phyloP scores from a whole-genome alignment of 768 basidiomycete species.

The Piloderma croceum region DNA sequence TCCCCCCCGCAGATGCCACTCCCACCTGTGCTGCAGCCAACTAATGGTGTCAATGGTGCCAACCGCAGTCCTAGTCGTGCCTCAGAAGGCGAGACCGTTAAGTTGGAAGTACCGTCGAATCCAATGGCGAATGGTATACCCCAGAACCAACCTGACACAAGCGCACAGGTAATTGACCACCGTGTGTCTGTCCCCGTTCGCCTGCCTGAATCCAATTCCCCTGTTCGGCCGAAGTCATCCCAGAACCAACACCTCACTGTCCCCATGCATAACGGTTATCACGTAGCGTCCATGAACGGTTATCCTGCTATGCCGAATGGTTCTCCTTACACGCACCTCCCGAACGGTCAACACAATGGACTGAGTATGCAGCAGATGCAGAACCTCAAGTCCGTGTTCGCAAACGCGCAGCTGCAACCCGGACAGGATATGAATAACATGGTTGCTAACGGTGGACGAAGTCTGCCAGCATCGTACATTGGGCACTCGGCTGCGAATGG shows the following conservation, averaged over 20 bases:
- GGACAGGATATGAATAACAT: slow-evolving; percentile 37
- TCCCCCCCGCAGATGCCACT: slow-evolving; percentile 18
- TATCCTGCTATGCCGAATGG: slow-evolving; percentile 29
- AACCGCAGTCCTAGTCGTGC: slow-evolving; percentile 38
- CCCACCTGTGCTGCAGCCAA: slow-evolving; percentile 7
- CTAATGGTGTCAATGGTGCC: slow-evolving; percentile 31
- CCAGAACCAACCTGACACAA: neutral
- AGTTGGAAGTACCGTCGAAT: slow-evolving; percentile 3
- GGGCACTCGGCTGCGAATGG: slow-evolving; percentile 25
- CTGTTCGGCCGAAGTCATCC: slow-evolving; percentile 45
- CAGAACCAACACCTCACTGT: slow-evolving; percentile 35
- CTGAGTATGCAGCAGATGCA: slow-evolving; percentile 57
- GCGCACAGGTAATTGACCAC: no score
- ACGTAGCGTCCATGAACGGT: slow-evolving; percentile 39
- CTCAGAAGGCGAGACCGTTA: slow-evolving; percentile 40
- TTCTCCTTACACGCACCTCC: slow-evolving; percentile 27
- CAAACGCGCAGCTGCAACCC: slow-evolving; percentile 34
- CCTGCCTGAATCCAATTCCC: slow-evolving; percentile 9
- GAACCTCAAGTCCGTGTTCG: slow-evolving; percentile 51
- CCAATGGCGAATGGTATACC: slow-evolving; percentile 14
- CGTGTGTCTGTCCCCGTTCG: neutral
- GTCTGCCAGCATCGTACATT: slow-evolving; percentile 29
- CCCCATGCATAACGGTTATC: slow-evolving; percentile 49
- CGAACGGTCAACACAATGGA: slow-evolving; percentile 31
- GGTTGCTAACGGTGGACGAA: slow-evolving; percentile 34